Percentiles rank a stretch among this genome's conserved stretches.
Evolutionary conservation across 495 filamentous ascomycete species (phyloP).

Genomic region (Bathelium albidoporum): DNA sequence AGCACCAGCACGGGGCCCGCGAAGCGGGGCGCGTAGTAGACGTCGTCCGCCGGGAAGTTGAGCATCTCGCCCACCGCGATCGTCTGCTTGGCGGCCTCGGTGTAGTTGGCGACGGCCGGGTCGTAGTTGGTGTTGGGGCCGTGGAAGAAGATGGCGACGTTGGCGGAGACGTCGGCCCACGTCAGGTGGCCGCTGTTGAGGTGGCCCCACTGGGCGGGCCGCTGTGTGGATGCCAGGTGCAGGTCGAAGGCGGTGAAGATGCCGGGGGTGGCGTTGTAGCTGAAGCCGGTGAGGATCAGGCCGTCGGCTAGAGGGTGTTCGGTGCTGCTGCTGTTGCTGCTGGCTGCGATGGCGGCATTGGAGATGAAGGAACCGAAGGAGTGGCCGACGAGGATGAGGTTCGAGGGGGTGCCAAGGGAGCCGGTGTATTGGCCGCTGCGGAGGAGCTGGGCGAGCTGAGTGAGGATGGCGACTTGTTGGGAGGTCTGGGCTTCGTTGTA

Average conservation of each 20-base stretch:
- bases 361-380: constrained; percentile 15
- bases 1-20: constrained; percentile 20
- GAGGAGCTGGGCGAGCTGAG: constrained; percentile 9
- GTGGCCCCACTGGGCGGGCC: neutral
- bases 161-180: constrained; percentile 18
- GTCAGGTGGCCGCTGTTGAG: constrained; percentile 17
- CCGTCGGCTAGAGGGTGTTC: constrained; percentile 5
- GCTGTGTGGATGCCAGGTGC: constrained; percentile 9
- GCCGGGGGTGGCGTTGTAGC: constrained; percentile 7
- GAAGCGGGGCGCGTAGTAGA: constrained; percentile 9
- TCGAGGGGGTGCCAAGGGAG: constrained; percentile 9
- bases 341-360: constrained; percentile 7
- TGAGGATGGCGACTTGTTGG: constrained; percentile 8
- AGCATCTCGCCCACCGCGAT: constrained; percentile 21
- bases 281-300: constrained; percentile 14
- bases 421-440: constrained; percentile 15
- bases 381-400: constrained; percentile 20
- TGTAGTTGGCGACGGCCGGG: constrained; percentile 11
- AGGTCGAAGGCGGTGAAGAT: constrained; percentile 9
- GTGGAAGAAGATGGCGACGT: constrained; percentile 17
- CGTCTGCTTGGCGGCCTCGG: constrained; percentile 22
- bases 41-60: constrained; percentile 9
- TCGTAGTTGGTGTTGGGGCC: constrained; percentile 13
- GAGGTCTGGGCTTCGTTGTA: constrained; percentile 1
- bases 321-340: neutral